A percentile compares a stretch with the other conserved stretches of the same genome.
Conservation (phyloP, 805 yeast genomes). For the Yarrowia sp. region DNA sequence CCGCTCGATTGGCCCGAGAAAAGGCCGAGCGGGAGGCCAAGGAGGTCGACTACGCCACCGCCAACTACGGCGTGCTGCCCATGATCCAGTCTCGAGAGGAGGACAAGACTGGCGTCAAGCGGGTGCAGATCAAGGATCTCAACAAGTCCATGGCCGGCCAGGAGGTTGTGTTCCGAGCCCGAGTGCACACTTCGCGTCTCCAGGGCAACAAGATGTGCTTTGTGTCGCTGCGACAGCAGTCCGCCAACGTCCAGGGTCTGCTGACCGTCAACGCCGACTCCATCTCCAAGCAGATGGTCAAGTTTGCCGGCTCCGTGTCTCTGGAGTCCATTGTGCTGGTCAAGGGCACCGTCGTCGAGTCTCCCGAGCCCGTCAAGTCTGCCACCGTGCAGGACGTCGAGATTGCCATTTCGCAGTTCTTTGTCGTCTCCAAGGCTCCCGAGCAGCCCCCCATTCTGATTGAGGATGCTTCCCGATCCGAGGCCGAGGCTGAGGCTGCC, state of each 20-base stretch:
- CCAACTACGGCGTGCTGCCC: slow-evolving; percentile 87
- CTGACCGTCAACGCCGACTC: slow-evolving; percentile 72
- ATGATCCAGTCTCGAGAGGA: slow-evolving; percentile 70
- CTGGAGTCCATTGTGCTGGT: slow-evolving; percentile 92
- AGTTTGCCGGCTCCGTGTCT: slow-evolving; percentile 88
- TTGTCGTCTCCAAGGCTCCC: slow-evolving; percentile 85
- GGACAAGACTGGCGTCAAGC: slow-evolving; percentile 66
- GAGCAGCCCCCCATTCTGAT: slow-evolving; percentile 90
- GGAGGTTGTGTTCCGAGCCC: slow-evolving; percentile 85
- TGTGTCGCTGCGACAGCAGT: slow-evolving; percentile 90
- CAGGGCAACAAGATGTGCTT: slow-evolving; percentile 96
- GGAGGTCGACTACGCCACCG: slow-evolving; percentile 86
- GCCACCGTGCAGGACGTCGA: slow-evolving; percentile 93
- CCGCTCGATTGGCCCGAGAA: slow-evolving; percentile 84
- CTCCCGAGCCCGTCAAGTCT: slow-evolving; percentile 84
- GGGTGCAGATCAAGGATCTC: slow-evolving; percentile 62
- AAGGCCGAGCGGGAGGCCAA: slow-evolving; percentile 78
- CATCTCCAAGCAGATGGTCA: slow-evolving; percentile 93
- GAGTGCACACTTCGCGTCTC: slow-evolving; percentile 90
- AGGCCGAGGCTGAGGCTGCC: slow-evolving; percentile 78
- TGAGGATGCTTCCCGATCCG: slow-evolving; percentile 96
- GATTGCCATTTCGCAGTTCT: slow-evolving; percentile 75
- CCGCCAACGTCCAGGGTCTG: slow-evolving; percentile 80
- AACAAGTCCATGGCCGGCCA: slow-evolving; percentile 72
- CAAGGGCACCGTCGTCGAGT: slow-evolving; percentile 81